Evolutionary conservation across 768 basidiomycete genomes (phyloP).

Genomic region (Mycena kentingensis): DNA sequence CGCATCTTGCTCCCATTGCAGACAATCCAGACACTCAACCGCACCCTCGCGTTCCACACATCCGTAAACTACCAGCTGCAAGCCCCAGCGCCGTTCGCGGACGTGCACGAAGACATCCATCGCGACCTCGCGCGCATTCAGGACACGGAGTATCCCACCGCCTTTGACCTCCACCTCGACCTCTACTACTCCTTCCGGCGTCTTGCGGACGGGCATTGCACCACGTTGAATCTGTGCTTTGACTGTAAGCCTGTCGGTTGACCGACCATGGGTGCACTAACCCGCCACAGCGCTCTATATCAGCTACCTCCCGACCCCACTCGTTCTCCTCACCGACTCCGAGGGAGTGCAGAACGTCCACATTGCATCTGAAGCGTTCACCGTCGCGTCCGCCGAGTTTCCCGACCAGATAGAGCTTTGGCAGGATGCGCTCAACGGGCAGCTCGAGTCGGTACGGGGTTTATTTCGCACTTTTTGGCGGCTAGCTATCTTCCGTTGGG

Average conservation of each 20-base stretch:
- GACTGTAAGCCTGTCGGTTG: constrained; percentile 38
- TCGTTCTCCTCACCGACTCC: constrained; percentile 47
- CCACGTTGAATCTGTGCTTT: constrained; percentile 57
- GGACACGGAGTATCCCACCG: constrained; percentile 44
- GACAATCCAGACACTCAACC: constrained; percentile 60
- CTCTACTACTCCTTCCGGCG: constrained; percentile 54
- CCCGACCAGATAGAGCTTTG: constrained; percentile 53
- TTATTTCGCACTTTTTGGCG: no score
- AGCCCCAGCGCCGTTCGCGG: constrained; percentile 55
- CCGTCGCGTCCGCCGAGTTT: constrained; percentile 52
- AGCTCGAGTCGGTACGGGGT: no score
- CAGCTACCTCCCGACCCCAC: constrained; percentile 51
- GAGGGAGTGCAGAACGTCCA: constrained; percentile 50
- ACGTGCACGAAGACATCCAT: constrained; percentile 59
- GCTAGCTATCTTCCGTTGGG: constrained; percentile 46
- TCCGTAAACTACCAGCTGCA: constrained; percentile 61
- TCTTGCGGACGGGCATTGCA: constrained; percentile 60
- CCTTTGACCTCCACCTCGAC: constrained; percentile 59
- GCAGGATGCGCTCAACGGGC: constrained; percentile 47
- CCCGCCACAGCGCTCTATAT: constrained; percentile 39
- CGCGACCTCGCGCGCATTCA: constrained; percentile 52
- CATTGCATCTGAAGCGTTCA: constrained; percentile 57
- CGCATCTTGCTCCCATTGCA: constrained; percentile 21
- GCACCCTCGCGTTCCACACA: constrained; percentile 61
- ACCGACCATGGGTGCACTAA: not conserved